Conservation (phyloP, 306 rosid species). For the Citrullus amarus region DNA sequence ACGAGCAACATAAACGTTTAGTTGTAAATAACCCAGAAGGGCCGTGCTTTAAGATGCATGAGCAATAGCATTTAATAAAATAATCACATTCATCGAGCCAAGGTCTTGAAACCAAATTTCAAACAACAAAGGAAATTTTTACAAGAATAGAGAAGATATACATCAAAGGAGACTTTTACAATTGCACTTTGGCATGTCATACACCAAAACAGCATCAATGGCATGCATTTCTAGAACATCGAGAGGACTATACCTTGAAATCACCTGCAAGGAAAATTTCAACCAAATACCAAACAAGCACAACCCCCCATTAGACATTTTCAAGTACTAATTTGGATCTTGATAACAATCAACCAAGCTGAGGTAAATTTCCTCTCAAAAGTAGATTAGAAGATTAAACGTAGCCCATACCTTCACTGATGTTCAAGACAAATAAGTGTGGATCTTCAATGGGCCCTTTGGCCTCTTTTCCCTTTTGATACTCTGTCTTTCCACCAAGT, state of each 20-base stretch:
- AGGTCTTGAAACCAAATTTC: background rate
- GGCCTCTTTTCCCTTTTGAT: slow-evolving; percentile 60
- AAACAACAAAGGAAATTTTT: background rate
- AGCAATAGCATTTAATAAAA: background rate
- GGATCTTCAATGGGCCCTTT: slow-evolving; percentile 66
- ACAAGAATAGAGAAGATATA: background rate
- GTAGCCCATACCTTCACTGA: slow-evolving; percentile 46
- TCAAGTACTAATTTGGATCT: slow-evolving; percentile 34
- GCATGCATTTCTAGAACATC: slow-evolving; percentile 5
- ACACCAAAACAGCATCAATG: slow-evolving; percentile 4
- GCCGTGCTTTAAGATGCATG: background rate
- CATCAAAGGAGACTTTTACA: slow-evolving; percentile 1
- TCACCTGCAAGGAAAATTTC: slow-evolving; percentile 53
- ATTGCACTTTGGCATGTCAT: slow-evolving; percentile 1
- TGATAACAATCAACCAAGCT: slow-evolving; percentile 45
- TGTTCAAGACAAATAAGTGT: slow-evolving; percentile 54
- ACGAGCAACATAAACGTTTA: slow-evolving; percentile 4
- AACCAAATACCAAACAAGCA: slow-evolving; percentile 45
- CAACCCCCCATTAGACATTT: slow-evolving; percentile 47
- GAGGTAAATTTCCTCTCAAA: slow-evolving; percentile 27
- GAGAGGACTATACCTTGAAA: slow-evolving; percentile 54
- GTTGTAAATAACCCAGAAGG: background rate
- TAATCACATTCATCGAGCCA: background rate
- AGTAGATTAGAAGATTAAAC: background rate
- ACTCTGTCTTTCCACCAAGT: slow-evolving; percentile 70